phyloP scores from a whole-genome alignment of 495 filamentous ascomycete genomes.

The Neurospora tetraspora region DNA sequence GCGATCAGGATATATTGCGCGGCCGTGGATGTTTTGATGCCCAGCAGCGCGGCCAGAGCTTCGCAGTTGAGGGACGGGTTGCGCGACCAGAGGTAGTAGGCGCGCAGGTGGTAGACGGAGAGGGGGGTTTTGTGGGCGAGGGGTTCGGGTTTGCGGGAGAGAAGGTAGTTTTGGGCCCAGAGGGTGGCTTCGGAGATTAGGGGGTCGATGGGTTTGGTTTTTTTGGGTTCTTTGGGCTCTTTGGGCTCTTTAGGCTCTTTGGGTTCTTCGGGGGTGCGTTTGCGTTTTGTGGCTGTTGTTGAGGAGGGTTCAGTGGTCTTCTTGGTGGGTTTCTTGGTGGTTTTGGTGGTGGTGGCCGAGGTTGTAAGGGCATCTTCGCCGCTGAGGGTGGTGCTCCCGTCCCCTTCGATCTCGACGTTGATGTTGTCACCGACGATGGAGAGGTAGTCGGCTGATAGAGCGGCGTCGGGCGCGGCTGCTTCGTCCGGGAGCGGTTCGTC shows the following conservation, averaged over 20 bases:
- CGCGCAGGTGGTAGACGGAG: conserved; percentile 34
- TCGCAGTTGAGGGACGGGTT: conserved; percentile 31
- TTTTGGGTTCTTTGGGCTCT: background rate
- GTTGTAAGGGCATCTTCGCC: conserved; percentile 1
- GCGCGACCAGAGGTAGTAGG: conserved; percentile 52
- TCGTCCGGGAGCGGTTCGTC: conserved; percentile 11
- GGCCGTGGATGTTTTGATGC: conserved; percentile 41
- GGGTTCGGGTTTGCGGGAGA: background rate
- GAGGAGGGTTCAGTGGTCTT: conserved; percentile 1
- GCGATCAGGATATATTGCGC: conserved; percentile 38
- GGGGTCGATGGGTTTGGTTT: conserved; percentile 15
- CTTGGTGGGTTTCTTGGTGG: background rate
- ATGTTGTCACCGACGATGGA: conserved; percentile 3
- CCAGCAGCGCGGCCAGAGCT: conserved; percentile 38
- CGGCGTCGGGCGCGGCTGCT: background rate
- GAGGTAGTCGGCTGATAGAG: conserved; percentile 12
- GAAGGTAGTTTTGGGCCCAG: conserved; percentile 21
- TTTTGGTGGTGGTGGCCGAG: conserved; percentile 6
- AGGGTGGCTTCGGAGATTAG: conserved; percentile 27
- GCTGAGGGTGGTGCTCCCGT: background rate
- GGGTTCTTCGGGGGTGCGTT: background rate
- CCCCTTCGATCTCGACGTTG: conserved; percentile 8
- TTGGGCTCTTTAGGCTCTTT: background rate
- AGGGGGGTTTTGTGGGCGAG: background rate
- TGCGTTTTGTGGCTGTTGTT: background rate